Evolutionary conservation across 148 eudicot species (phyloP).

Genomic region (Spergularia marina): DNA sequence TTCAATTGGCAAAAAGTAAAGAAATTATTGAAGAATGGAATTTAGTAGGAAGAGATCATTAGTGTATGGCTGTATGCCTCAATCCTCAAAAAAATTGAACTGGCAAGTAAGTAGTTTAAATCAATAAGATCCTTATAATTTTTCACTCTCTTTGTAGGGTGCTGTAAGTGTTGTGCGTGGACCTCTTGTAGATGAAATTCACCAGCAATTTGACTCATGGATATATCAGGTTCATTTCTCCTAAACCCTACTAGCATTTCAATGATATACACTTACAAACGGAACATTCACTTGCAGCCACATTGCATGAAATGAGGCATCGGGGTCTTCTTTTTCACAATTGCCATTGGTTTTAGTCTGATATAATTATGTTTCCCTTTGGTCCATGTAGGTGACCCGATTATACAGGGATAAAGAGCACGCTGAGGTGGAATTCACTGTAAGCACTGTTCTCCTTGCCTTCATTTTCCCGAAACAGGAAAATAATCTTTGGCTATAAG

Average conservation of each 20-base stretch:
- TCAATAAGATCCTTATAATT: too few species aligned
- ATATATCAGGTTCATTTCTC: constrained; percentile 60
- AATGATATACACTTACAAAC: too few species aligned
- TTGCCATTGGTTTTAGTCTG: not conserved
- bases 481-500: constrained; percentile 1
- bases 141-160: constrained; percentile 31
- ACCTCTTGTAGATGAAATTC: constrained; percentile 76
- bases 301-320: not conserved
- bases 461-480: not conserved
- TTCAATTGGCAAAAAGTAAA: not conserved
- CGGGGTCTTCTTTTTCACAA: not conserved
- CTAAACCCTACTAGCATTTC: not conserved
- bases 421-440: constrained; percentile 84
- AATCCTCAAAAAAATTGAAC: too few species aligned
- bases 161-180: constrained; percentile 64
- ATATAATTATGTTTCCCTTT: not conserved
- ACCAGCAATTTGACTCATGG: constrained; percentile 72
- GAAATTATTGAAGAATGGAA: not conserved
- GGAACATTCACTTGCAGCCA: too few species aligned
- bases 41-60: not conserved
- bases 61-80: not conserved
- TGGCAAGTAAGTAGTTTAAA: too few species aligned
- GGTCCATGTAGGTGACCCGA: constrained; percentile 47
- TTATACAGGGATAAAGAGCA: constrained; percentile 77
- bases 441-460: constrained; percentile 27